A percentile compares a stretch with the other conserved stretches of the same genome.
Evolutionary conservation across 208 protist species (phyloP).

Genomic region (Entamoeba dispar): DNA sequence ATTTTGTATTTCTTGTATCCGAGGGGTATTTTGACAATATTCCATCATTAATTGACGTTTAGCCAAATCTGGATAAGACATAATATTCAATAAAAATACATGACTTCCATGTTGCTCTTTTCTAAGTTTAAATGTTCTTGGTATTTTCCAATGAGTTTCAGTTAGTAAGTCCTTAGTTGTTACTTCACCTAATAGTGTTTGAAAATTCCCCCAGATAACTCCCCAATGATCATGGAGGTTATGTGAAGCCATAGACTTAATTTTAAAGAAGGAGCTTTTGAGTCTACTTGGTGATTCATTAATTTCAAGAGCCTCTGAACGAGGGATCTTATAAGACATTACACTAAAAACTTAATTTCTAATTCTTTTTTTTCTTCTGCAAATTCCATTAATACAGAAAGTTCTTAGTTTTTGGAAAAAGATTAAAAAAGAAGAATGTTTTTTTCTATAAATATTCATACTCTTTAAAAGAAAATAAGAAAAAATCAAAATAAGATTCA

Average conservation of each 20-base stretch:
- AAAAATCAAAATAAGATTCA: too few relatives aligned
- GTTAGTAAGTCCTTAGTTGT: background rate
- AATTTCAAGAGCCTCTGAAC: background rate
- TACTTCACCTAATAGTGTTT: background rate
- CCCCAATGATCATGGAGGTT: background rate
- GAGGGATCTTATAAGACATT: background rate
- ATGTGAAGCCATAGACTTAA: background rate
- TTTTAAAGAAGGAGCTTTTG: background rate
- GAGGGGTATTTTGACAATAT: background rate
- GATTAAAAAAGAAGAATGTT: too few relatives aligned
- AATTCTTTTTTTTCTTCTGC: too few relatives aligned
- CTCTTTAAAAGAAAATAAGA: too few relatives aligned
- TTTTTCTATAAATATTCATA: too few relatives aligned
- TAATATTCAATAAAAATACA: background rate
- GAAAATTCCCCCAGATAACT: background rate
- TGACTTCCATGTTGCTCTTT: background rate
- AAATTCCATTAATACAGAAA: too few relatives aligned
- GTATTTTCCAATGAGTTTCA: background rate
- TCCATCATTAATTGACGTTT: background rate
- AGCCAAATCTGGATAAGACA: background rate
- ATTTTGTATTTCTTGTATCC: background rate
- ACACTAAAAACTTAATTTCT: background rate
- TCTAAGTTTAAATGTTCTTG: background rate
- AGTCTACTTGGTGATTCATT: background rate
- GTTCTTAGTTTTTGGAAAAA: too few relatives aligned